Conservation (phyloP, 257 asterid genomes). For the Solanum pinnatisectum region DNA sequence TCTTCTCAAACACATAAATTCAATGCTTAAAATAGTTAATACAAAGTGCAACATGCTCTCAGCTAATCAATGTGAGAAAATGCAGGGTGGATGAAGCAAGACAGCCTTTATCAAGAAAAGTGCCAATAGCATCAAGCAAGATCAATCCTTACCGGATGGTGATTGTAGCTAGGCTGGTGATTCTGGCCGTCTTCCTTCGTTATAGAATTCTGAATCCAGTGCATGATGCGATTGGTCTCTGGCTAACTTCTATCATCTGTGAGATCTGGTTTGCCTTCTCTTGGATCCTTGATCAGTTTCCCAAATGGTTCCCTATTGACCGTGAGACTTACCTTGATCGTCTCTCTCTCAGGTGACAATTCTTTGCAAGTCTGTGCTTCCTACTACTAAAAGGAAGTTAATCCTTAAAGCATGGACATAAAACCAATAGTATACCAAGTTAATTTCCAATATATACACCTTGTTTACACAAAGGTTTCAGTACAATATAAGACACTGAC, state of each 20-base stretch:
- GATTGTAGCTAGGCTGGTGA: slow-evolving; percentile 72
- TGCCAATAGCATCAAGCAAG: slow-evolving; percentile 89
- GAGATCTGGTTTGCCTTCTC: slow-evolving; percentile 97
- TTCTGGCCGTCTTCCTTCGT: slow-evolving; percentile 78
- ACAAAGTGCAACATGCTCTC: not conserved
- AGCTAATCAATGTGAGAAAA: slow-evolving; percentile 1
- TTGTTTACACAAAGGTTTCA: not conserved
- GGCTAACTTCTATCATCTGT: slow-evolving; percentile 93
- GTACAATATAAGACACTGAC: not conserved
- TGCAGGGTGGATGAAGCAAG: slow-evolving; percentile 92
- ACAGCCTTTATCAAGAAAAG: slow-evolving; percentile 90
- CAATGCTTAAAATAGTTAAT: not conserved
- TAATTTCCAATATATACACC: not conserved
- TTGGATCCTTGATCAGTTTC: slow-evolving; percentile 98
- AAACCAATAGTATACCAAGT: not conserved
- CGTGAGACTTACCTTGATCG: slow-evolving; percentile 96
- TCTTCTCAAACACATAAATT: not conserved
- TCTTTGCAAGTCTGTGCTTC: not conserved
- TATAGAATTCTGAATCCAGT: slow-evolving; percentile 86
- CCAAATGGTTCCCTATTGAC: slow-evolving; percentile 90
- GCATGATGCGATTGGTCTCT: slow-evolving; percentile 86
- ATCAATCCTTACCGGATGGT: slow-evolving; percentile 94
- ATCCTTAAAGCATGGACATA: not conserved
- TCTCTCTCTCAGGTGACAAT: slow-evolving; percentile 70
- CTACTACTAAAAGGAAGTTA: not conserved